Conservation (phyloP, 495 filamentous ascomycete species). For the Hypoxylon cercidicola region DNA sequence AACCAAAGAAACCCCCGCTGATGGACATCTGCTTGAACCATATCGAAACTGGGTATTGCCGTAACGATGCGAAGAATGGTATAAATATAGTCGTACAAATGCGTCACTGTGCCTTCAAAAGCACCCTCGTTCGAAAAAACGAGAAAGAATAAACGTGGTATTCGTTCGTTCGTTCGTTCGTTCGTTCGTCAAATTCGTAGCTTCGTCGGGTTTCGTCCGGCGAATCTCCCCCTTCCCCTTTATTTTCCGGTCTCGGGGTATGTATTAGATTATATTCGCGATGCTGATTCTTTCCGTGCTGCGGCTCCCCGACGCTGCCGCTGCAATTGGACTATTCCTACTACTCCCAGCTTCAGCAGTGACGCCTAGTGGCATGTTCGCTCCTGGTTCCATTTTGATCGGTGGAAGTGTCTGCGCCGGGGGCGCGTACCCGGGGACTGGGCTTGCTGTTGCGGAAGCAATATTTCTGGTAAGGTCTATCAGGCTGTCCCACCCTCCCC, state of each 20-base stretch:
- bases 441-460: conserved; percentile 34
- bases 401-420: conserved; percentile 40
- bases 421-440: conserved; percentile 31
- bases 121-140: conserved; percentile 16
- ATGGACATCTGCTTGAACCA: conserved; percentile 32
- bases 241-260: neutral
- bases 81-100: conserved; percentile 43
- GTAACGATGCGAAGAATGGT: conserved; percentile 40
- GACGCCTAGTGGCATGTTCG: conserved; percentile 45
- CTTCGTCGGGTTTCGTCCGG: conserved; percentile 35
- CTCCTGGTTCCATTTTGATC: conserved; percentile 50
- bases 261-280: conserved; percentile 75
- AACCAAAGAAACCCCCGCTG: conserved; percentile 12
- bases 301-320: conserved; percentile 49
- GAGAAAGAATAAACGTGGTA: conserved; percentile 37
- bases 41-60: conserved; percentile 37
- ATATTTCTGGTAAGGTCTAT: conserved; percentile 52
- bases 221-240: conserved; percentile 7
- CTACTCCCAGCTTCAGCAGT: conserved; percentile 50
- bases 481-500: conserved; percentile 65
- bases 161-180: conserved; percentile 25
- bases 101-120: conserved; percentile 32
- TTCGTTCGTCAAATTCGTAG: conserved; percentile 42
- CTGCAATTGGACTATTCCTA: conserved; percentile 50
- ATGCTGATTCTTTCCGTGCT: conserved; percentile 75